A percentile compares a stretch with the other conserved stretches of the same genome.
phyloP scores from a whole-genome alignment of 2,329 filamentous ascomycete genomes.

The Xylariomycetidae sp. region DNA sequence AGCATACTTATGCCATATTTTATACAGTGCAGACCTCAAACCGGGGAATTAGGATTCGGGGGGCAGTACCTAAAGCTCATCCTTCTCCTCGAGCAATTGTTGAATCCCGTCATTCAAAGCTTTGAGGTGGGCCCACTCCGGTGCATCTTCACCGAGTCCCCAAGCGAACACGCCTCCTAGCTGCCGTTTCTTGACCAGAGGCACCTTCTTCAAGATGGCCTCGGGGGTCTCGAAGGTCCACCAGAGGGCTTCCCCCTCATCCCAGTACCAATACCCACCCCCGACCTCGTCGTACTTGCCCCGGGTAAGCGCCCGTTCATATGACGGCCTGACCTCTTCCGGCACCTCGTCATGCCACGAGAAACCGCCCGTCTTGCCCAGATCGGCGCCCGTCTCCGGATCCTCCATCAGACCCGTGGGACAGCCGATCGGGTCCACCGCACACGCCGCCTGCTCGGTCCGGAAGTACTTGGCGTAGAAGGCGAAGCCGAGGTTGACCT shows the following conservation, averaged over 20 bases:
- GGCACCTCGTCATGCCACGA: conserved; percentile 25
- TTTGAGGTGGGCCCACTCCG: conserved; percentile 20
- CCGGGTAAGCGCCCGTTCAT: conserved; percentile 14
- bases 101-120: conserved; percentile 18
- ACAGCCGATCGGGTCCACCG: conserved; percentile 47
- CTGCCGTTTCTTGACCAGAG: conserved; percentile 16
- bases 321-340: conserved; percentile 20
- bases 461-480: conserved; percentile 66
- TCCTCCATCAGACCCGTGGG: conserved; percentile 54
- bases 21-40: too few species aligned
- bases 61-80: conserved; percentile 24
- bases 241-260: conserved; percentile 22
- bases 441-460: conserved; percentile 39
- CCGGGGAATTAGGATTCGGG: too few species aligned
- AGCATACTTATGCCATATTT: too few species aligned
- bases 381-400: conserved; percentile 51
- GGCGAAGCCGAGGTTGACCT: conserved; percentile 60
- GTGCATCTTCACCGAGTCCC: conserved; percentile 28
- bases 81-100: conserved; percentile 13
- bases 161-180: conserved; percentile 29
- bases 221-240: conserved; percentile 28
- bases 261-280: conserved; percentile 27
- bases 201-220: conserved; percentile 24
- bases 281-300: conserved; percentile 23
- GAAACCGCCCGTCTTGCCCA: conserved; percentile 35